Base-by-base conservation (phyloP, 2,329 filamentous ascomycete species). In the Endoconidiophora polonica region DNA sequence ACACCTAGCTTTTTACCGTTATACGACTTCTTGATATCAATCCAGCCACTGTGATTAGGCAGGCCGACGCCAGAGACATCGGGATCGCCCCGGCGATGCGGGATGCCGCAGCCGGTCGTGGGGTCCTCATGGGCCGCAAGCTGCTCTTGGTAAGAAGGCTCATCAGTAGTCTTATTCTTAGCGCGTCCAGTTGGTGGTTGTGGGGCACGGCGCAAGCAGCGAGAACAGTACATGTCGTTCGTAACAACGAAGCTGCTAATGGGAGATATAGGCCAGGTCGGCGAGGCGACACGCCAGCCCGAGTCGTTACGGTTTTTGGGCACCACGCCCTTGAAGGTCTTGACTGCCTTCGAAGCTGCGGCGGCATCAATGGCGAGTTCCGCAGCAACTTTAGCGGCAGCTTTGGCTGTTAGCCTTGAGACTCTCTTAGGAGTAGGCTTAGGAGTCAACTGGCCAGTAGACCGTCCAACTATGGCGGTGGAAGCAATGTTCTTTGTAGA, bases 11-110 rank as follows among this genome's bases (percentile, higher is more conserved):
- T 49, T 29, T 43, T 52, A 16, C 40, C 44, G n/a, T 43, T 42
- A 46, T 49, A 50, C 16, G 42, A 44, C n/a, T 43, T 43, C 16
- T 43, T 46, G 23, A 49, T 46, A 20, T 52, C 50, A 12, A 54
- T 43, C 53, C 50, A 54, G 33, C 53, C 53, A 42, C 50, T 50
- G 5, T 36, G 44, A 24, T 54, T 53, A n/a, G 53, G 53, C 6
- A 54, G 37, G 9, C 50, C 45, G 37, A 45, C 23, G 10, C 50
- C 53, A n/a, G 48, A 23, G 20, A 48, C 10, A 12, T 51, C 40
- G 5, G 48, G 44, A 18, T 43, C 33, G 22, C 53, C 53, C 9
- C 46, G 47, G 3, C 47, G 50, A 29, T 50, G 44, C 14, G 46
- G 46, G 39, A 54, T 54, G 12, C 53, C 49, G 18, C 53, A 54